A percentile compares a stretch with the other conserved stretches of the same genome.
Conservation (phyloP, 2,329 filamentous ascomycete genomes). For the Bipolaris cookei region DNA sequence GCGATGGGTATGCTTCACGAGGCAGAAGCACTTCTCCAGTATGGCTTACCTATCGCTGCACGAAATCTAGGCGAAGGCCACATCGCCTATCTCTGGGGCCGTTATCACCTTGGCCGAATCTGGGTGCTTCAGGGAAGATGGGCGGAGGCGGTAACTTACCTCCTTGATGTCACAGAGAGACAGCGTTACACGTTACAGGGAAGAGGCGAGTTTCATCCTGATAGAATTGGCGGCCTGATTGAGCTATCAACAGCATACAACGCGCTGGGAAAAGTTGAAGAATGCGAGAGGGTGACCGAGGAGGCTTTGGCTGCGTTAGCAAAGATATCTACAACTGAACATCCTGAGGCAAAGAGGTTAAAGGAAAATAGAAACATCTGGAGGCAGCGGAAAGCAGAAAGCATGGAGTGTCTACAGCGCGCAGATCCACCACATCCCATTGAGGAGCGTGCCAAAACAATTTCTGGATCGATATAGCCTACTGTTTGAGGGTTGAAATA, state of each 20-base stretch:
- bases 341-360: slow-evolving; percentile 3
- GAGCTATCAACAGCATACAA: slow-evolving; percentile 14
- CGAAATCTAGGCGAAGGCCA: slow-evolving; percentile 28
- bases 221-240: slow-evolving; percentile 16
- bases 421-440: not conserved
- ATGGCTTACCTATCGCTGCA: slow-evolving; percentile 22
- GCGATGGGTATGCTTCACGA: slow-evolving; percentile 24
- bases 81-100: slow-evolving; percentile 20
- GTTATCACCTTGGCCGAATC: slow-evolving; percentile 9
- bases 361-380: not conserved
- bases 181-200: slow-evolving; percentile 11
- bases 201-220: slow-evolving; percentile 13
- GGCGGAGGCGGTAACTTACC: slow-evolving; percentile 11
- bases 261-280: slow-evolving; percentile 2
- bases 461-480: not conserved
- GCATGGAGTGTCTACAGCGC: not conserved
- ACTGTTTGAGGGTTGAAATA: not conserved
- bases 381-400: slow-evolving; percentile 2
- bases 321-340: slow-evolving; percentile 4
- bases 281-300: slow-evolving; percentile 2
- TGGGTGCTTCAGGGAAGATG: slow-evolving; percentile 15
- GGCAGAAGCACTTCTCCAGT: slow-evolving; percentile 24
- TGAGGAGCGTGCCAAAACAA: not conserved
- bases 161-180: slow-evolving; percentile 15
- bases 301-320: slow-evolving; percentile 6